phyloP scores from a whole-genome alignment of 2,329 filamentous ascomycete genomes.

The Amauroascus verrucosus region DNA sequence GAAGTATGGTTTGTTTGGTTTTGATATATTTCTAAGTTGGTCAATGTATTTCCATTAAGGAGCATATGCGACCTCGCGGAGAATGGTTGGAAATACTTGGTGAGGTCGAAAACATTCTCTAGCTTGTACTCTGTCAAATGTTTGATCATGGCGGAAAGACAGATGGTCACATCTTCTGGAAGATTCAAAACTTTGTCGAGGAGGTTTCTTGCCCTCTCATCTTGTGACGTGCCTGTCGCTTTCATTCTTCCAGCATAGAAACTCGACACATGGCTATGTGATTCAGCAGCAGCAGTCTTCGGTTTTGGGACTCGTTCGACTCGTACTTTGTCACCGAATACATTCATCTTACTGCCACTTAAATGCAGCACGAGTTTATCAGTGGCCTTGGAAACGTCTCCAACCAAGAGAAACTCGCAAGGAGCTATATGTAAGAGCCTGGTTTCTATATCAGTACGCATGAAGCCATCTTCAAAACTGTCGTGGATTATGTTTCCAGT shows the following conservation, averaged over 20 bases:
- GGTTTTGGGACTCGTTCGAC: conserved; percentile 67
- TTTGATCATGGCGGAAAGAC: conserved; percentile 90
- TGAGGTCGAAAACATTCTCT: conserved; percentile 90
- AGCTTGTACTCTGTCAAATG: conserved; percentile 86
- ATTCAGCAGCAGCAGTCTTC: conserved; percentile 73
- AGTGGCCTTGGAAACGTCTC: conserved; percentile 77
- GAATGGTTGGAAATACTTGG: conserved; percentile 95
- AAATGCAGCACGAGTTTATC: conserved; percentile 87
- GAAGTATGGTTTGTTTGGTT: conserved; percentile 80
- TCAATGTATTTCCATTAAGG: conserved; percentile 86
- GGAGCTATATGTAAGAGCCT: conserved; percentile 90
- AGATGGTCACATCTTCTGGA: conserved; percentile 77
- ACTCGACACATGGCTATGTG: conserved; percentile 77
- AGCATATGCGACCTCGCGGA: conserved; percentile 92
- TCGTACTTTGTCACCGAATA: conserved; percentile 81
- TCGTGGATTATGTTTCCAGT: conserved; percentile 96
- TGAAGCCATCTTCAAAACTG: conserved; percentile 92
- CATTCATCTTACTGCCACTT: conserved; percentile 77
- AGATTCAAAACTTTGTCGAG: conserved; percentile 79
- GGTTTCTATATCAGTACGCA: conserved; percentile 93
- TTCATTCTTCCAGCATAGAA: conserved; percentile 88
- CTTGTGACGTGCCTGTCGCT: conserved; percentile 42
- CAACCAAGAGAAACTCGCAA: conserved; percentile 88
- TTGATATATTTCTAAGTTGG: conserved; percentile 88
- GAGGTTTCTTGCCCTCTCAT: conserved; percentile 52